phyloP scores from a whole-genome alignment of 345 rosid species.

The Moricandia moricandioides region DNA sequence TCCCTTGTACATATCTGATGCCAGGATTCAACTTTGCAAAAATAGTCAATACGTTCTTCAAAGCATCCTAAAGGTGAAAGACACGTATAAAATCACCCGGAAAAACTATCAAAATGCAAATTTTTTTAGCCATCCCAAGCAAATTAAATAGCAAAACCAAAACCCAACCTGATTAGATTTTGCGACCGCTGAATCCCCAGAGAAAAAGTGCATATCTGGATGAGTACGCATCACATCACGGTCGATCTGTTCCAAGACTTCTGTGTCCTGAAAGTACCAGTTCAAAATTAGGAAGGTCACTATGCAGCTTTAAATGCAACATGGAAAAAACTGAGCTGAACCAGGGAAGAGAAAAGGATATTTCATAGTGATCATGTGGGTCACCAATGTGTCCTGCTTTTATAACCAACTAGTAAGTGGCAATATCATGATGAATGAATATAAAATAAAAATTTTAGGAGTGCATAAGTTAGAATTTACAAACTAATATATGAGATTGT shows the following conservation, averaged over 20 bases:
- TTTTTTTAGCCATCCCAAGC: slow-evolving; percentile 6
- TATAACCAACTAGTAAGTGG: slow-evolving; percentile 1
- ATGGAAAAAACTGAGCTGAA: not conserved
- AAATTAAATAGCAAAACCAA: slow-evolving; percentile 10
- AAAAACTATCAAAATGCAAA: not conserved
- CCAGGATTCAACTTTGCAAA: slow-evolving; percentile 98
- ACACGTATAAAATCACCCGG: not conserved
- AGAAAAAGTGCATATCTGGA: slow-evolving; percentile 94
- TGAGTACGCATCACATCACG: slow-evolving; percentile 96
- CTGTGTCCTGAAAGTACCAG: slow-evolving; percentile 63
- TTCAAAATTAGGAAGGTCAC: slow-evolving; percentile 8
- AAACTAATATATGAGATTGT: not conserved
- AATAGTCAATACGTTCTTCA: slow-evolving; percentile 65
- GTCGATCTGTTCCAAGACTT: slow-evolving; percentile 88
- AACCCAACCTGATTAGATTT: slow-evolving; percentile 71
- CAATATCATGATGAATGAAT: not conserved
- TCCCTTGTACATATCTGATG: slow-evolving; percentile 98
- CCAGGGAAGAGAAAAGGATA: not conserved
- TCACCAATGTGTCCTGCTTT: not conserved
- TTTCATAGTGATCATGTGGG: not conserved
- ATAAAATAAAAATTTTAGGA: not conserved
- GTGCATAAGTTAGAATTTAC: not conserved
- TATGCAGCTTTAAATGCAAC: slow-evolving; percentile 10
- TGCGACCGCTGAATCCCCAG: slow-evolving; percentile 75
- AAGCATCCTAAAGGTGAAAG: slow-evolving; percentile 62